Percentiles rank a stretch among this genome's conserved stretches.
phyloP scores from a whole-genome alignment of 73 alveolate genomes.

The Effrenium voratum region DNA sequence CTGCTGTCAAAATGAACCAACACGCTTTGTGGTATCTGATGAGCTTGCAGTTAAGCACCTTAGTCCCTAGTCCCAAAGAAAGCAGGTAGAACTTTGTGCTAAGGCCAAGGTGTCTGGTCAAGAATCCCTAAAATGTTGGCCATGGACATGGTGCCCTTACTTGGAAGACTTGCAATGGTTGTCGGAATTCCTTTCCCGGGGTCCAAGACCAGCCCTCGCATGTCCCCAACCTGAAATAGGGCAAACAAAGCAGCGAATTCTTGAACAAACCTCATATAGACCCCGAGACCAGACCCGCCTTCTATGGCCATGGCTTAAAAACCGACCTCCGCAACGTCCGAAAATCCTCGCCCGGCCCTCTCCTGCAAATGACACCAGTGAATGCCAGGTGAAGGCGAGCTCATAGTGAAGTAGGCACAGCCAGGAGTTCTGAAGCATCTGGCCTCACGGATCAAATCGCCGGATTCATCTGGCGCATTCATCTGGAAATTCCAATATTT shows the following conservation, averaged over 20 bases:
- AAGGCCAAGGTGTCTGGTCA: too few relatives aligned
- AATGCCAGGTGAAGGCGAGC: too few relatives aligned
- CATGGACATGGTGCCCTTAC: too few relatives aligned
- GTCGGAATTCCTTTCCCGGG: too few relatives aligned
- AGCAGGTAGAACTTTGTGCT: too few relatives aligned
- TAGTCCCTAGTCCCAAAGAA: too few relatives aligned
- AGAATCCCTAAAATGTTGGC: too few relatives aligned
- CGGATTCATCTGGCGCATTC: neutral
- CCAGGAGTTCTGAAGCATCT: neutral
- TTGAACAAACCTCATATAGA: neutral
- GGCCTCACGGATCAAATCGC: neutral
- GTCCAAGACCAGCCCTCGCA: neutral
- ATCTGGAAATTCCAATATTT: neutral
- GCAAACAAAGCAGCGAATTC: neutral
- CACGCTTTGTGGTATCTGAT: too few relatives aligned
- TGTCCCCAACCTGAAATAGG: too few relatives aligned
- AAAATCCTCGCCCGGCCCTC: neutral
- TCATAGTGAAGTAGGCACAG: neutral
- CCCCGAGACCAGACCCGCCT: neutral
- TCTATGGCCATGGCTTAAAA: neutral
- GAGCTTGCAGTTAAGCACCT: too few relatives aligned
- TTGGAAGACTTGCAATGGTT: too few relatives aligned
- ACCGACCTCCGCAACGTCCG: neutral
- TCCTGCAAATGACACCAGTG: conserved; percentile 21
- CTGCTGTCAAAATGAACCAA: too few relatives aligned